These are phyloP conservation scores for Neurospora sp. DNA, from an alignment of 495 filamentous ascomycete genomes.

Conservation along the genomic window DNA sequence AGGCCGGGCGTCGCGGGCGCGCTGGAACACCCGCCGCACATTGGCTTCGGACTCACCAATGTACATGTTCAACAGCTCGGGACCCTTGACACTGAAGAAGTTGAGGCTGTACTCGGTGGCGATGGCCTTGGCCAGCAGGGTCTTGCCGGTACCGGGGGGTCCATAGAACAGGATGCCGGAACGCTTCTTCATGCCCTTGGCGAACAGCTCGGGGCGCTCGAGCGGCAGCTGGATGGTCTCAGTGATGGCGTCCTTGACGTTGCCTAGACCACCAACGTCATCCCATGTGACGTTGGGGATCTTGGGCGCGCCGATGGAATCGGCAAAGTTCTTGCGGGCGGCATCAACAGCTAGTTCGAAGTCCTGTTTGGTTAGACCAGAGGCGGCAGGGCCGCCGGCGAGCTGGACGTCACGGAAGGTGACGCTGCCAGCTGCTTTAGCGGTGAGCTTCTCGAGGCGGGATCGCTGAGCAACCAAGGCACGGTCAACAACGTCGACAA, in stretches of 20 bases:
- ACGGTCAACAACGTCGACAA: conserved; percentile 88
- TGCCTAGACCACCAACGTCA: conserved; percentile 86
- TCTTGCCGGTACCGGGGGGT: conserved; percentile 94
- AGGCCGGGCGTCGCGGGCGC: conserved; percentile 86
- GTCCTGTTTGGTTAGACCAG: conserved; percentile 73
- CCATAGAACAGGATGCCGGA: conserved; percentile 97
- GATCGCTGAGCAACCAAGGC: conserved; percentile 63
- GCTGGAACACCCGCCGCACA: conserved; percentile 89
- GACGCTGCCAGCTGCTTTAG: conserved; percentile 32
- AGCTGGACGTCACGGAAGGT: conserved; percentile 73
- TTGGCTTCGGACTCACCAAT: conserved; percentile 98
- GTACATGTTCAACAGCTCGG: conserved; percentile 97
- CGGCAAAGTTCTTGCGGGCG: conserved; percentile 93
- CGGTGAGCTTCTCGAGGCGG: conserved; percentile 61
- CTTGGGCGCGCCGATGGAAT: conserved; percentile 94
- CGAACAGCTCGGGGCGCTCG: conserved; percentile 87
- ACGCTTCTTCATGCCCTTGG: conserved; percentile 97
- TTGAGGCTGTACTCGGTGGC: conserved; percentile 97
- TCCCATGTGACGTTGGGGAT: conserved; percentile 96
- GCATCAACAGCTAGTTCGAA: conserved; percentile 87
- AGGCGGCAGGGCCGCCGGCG: conserved; percentile 73
- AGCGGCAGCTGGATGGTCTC: conserved; percentile 95
- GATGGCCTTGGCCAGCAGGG: conserved; percentile 91
- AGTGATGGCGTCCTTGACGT: conserved; percentile 90
- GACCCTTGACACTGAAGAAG: conserved; percentile 98